Percentiles rank a stretch among this genome's conserved stretches.
Conservation (phyloP, 345 rosid genomes). For the Pugionium dolabratum region DNA sequence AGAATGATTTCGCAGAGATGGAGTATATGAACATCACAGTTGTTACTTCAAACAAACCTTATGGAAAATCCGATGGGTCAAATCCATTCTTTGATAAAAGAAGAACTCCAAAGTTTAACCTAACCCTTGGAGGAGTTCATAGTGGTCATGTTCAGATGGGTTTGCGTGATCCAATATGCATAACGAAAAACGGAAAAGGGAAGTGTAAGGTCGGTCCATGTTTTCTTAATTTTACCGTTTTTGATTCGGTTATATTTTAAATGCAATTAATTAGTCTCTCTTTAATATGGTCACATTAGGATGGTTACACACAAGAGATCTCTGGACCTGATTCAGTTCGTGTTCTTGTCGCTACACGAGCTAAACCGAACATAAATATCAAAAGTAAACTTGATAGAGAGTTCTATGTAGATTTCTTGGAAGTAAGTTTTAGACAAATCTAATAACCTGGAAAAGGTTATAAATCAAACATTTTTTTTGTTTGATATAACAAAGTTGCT, state of each 20-base stretch:
- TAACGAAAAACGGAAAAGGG: slow-evolving; percentile 57
- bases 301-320: slow-evolving; percentile 75
- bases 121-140: slow-evolving; percentile 64
- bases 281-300: slow-evolving; percentile 42
- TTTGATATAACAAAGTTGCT: not conserved
- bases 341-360: slow-evolving; percentile 74
- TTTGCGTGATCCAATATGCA: slow-evolving; percentile 68
- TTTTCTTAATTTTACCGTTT: slow-evolving; percentile 1
- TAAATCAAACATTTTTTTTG: not conserved
- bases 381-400: slow-evolving; percentile 56
- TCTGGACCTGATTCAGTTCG: slow-evolving; percentile 61
- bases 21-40: slow-evolving; percentile 85
- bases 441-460: not conserved
- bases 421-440: slow-evolving; percentile 51
- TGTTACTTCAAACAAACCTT: slow-evolving; percentile 81
- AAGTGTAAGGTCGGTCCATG: slow-evolving; percentile 81
- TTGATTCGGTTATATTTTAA: not conserved
- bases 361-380: slow-evolving; percentile 57
- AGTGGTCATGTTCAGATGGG: slow-evolving; percentile 88
- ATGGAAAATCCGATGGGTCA: slow-evolving; percentile 67
- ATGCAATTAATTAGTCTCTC: too few species aligned
- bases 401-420: slow-evolving; percentile 75
- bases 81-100: slow-evolving; percentile 72
- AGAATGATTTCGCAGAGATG: slow-evolving; percentile 84
- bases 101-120: slow-evolving; percentile 60